phyloP scores from a whole-genome alignment of 2,329 filamentous ascomycete species.

The Orbilia quercus region DNA sequence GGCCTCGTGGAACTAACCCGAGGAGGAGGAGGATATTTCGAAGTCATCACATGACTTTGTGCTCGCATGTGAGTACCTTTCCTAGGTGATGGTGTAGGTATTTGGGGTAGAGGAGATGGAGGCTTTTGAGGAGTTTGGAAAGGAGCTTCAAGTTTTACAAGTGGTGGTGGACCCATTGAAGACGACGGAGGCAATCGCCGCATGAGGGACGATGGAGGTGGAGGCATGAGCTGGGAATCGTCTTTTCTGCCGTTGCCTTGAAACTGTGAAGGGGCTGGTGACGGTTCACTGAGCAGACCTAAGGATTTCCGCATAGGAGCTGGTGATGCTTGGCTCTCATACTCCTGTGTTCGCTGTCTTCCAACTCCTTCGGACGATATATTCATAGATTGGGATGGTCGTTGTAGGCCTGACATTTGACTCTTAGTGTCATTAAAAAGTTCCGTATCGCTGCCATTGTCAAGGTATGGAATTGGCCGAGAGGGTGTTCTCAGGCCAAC shows the following conservation, averaged over 20 bases:
- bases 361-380: constrained; percentile 12
- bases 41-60: constrained; percentile 40
- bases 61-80: constrained; percentile 46
- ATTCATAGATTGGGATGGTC: constrained; percentile 24
- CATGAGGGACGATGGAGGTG: constrained; percentile 38
- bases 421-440: constrained; percentile 18
- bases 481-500: constrained; percentile 28
- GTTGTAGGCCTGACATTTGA: constrained; percentile 21
- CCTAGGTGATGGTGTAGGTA: constrained; percentile 47
- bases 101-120: constrained; percentile 42
- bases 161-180: neutral
- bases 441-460: constrained; percentile 19
- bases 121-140: constrained; percentile 31
- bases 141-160: constrained; percentile 24
- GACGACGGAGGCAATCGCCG: constrained; percentile 36
- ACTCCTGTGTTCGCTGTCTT: constrained; percentile 13
- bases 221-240: constrained; percentile 50
- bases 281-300: constrained; percentile 39
- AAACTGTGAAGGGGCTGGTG: constrained; percentile 8
- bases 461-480: constrained; percentile 32
- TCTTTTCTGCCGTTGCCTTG: constrained; percentile 26
- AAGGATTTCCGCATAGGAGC: constrained; percentile 39
- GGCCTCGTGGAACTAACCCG: constrained; percentile 34
- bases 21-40: constrained; percentile 20
- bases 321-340: constrained; percentile 40